Evolutionary conservation across 148 eudicot species (phyloP).

Genomic region (Pouteria glomerata): DNA sequence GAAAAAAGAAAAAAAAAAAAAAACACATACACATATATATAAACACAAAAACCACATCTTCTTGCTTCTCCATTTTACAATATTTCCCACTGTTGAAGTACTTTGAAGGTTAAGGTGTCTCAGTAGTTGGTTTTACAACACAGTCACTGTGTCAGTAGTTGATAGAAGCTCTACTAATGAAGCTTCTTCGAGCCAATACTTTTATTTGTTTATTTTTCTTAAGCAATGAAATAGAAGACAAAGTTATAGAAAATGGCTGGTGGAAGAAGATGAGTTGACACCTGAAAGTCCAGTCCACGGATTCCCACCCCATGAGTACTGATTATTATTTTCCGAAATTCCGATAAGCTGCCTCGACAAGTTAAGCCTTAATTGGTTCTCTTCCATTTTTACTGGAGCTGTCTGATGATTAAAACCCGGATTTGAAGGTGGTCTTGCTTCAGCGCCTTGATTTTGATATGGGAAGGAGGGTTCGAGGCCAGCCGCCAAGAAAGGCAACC

Average conservation of each 20-base stretch:
- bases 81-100: neutral
- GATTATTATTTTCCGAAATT: conserved; percentile 26
- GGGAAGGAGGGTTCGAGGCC: conserved; percentile 22
- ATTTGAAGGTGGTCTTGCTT: conserved; percentile 8
- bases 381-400: conserved; percentile 44
- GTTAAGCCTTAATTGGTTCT: conserved; percentile 22
- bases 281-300: conserved; percentile 52
- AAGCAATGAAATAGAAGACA: neutral
- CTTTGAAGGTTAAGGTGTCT: neutral
- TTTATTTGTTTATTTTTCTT: too few relatives aligned
- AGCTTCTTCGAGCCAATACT: neutral
- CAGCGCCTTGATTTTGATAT: conserved; percentile 19
- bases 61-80: neutral
- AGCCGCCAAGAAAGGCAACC: conserved; percentile 26
- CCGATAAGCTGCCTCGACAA: conserved; percentile 34
- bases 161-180: neutral
- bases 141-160: neutral
- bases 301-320: conserved; percentile 39
- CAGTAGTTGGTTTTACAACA: neutral
- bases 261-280: conserved; percentile 40
- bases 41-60: conserved; percentile 5
- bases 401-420: conserved; percentile 3
- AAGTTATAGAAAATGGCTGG: conserved; percentile 33
- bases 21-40: neutral
- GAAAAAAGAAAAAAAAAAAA: neutral